Evolutionary conservation across 1,284 basidiomycete species (phyloP).

Genomic region (Tilletiopsis washingtonensis): DNA sequence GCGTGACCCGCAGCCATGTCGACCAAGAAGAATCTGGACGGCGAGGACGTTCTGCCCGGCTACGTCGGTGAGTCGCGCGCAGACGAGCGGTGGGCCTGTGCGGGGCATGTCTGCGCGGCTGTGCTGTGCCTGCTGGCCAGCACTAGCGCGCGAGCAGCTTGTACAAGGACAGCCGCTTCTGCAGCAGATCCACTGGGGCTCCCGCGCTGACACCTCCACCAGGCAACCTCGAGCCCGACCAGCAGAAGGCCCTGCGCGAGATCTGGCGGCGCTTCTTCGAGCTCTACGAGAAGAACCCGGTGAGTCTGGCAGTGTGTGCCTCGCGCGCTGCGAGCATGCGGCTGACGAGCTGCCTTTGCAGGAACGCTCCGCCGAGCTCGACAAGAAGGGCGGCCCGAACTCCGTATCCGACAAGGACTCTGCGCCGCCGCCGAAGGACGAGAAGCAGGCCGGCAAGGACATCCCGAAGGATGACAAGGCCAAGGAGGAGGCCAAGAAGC

Average conservation of each 20-base stretch:
- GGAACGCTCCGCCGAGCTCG: conserved; percentile 34
- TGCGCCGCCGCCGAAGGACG: conserved; percentile 12
- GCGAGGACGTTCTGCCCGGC: conserved; percentile 34
- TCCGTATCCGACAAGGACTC: conserved; percentile 11
- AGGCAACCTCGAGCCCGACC: conserved; percentile 38
- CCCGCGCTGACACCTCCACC: no score
- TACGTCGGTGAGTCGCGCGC: conserved; percentile 26
- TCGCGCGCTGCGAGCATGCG: not conserved
- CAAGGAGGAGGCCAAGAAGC: conserved; percentile 41
- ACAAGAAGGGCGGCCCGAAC: conserved; percentile 23
- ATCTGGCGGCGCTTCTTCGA: conserved; percentile 35
- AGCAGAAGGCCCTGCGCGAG: conserved; percentile 33
- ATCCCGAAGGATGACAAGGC: conserved; percentile 43
- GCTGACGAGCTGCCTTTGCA: not conserved
- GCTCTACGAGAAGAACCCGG: conserved; percentile 35
- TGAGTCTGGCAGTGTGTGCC: not conserved
- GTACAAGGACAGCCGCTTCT: no score
- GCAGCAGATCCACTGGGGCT: no score
- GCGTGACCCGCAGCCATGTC: conserved; percentile 21
- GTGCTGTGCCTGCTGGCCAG: no score
- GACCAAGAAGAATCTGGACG: conserved; percentile 27
- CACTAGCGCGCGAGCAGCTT: no score
- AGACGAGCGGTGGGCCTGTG: no score
- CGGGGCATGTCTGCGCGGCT: no score
- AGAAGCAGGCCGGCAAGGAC: conserved; percentile 31